Evolutionary conservation across 768 basidiomycete genomes (phyloP).

Genomic region (Mycena rebaudengoi): DNA sequence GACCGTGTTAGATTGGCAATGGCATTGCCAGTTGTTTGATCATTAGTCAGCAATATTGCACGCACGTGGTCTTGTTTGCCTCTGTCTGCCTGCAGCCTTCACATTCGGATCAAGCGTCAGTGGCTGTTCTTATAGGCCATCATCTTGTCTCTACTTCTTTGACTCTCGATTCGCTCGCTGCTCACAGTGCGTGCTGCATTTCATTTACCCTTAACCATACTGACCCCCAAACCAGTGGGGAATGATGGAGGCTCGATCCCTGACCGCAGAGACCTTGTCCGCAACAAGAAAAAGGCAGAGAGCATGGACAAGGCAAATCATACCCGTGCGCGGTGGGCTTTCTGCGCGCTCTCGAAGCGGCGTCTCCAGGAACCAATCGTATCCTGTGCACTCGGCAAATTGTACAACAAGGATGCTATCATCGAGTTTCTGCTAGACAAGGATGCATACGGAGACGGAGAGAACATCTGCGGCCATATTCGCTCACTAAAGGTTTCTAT

Average conservation of each 20-base stretch:
- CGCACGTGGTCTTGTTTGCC: too few species aligned
- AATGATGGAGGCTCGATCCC: constrained; percentile 92
- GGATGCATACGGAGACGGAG: constrained; percentile 87
- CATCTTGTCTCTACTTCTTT: too few species aligned
- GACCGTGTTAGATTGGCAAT: too few species aligned
- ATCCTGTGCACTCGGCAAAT: constrained; percentile 89
- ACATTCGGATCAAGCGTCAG: too few species aligned
- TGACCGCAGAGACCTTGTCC: constrained; percentile 82
- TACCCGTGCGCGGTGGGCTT: constrained; percentile 87
- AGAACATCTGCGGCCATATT: constrained; percentile 92
- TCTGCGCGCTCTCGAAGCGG: constrained; percentile 95
- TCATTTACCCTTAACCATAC: too few species aligned
- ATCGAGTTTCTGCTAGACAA: constrained; percentile 90
- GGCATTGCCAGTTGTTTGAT: too few species aligned
- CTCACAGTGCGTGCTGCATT: too few species aligned
- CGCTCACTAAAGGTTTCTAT: constrained; percentile 83
- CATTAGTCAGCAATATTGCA: too few species aligned
- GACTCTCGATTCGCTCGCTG: too few species aligned
- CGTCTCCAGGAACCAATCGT: constrained; percentile 91
- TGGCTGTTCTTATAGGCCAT: too few species aligned
- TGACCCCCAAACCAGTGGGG: constrained; percentile 79
- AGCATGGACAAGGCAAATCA: constrained; percentile 93
- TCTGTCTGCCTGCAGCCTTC: too few species aligned
- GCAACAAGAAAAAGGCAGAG: constrained; percentile 80
- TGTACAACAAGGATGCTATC: constrained; percentile 96